Evolutionary conservation across 306 rosid species (phyloP).

Genomic region (Dalbergia cultrata): DNA sequence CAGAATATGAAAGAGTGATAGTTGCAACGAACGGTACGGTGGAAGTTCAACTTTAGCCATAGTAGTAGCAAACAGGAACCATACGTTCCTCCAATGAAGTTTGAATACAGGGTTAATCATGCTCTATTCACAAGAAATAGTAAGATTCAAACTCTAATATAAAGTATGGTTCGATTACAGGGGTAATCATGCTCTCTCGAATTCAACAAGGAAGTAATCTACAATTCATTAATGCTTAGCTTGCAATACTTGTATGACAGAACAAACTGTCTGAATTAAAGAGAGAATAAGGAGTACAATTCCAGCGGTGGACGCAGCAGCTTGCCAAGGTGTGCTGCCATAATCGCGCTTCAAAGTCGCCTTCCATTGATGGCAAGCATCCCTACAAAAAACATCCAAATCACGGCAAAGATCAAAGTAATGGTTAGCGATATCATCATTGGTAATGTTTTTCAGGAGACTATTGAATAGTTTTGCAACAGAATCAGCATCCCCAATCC

Average conservation of each 20-base stretch:
- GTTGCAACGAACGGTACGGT: neutral
- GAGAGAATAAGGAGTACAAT: conserved; percentile 40
- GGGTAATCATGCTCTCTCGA: neutral
- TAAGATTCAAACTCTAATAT: neutral
- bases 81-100: neutral
- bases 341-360: conserved; percentile 51
- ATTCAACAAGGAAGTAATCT: neutral
- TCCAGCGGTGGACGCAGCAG: conserved; percentile 50
- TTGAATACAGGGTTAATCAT: neutral
- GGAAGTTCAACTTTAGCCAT: neutral
- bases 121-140: no score
- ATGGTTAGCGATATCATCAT: neutral
- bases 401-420: neutral
- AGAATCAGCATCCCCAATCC: conserved; percentile 39
- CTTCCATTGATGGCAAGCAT: conserved; percentile 36
- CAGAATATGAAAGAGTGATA: neutral
- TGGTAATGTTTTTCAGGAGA: conserved; percentile 35
- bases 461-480: conserved; percentile 46
- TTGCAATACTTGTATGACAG: conserved; percentile 40
- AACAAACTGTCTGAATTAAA: conserved; percentile 48
- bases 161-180: neutral
- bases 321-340: conserved; percentile 49
- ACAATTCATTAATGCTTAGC: neutral
- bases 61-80: neutral
- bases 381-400: conserved; percentile 41